Conservation (phyloP, 164 flowering plant genomes). For the Kalanchoe fedtschenkoi region DNA sequence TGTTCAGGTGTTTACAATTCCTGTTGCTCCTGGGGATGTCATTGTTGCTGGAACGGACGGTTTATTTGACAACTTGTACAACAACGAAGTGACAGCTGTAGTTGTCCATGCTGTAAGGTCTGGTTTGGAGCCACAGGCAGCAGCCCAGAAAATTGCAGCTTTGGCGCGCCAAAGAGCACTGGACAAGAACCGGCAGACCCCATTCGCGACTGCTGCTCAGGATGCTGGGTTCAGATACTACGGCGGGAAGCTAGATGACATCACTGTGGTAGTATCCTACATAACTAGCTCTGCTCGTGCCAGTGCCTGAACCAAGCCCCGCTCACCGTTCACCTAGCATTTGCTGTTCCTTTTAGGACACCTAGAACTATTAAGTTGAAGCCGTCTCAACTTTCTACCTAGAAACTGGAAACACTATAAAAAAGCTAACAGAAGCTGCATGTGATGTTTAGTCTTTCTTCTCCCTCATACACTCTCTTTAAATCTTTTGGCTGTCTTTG, state of each 20-base stretch:
- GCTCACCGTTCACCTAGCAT: neutral
- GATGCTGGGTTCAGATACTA: conserved; percentile 45
- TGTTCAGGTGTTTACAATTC: conserved; percentile 40
- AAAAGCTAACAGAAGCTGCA: no score
- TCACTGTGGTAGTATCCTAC: conserved; percentile 57
- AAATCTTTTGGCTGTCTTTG: no score
- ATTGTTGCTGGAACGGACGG: conserved; percentile 66
- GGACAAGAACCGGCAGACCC: conserved; percentile 36
- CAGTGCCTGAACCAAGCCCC: neutral
- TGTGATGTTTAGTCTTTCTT: no score
- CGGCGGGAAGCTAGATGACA: conserved; percentile 65
- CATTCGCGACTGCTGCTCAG: conserved; percentile 54
- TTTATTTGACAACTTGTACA: conserved; percentile 51
- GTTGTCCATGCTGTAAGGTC: conserved; percentile 36
- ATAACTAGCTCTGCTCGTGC: conserved; percentile 20
- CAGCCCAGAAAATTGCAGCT: conserved; percentile 51
- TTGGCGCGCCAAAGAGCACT: conserved; percentile 43
- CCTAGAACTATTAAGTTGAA: neutral
- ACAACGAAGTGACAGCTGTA: conserved; percentile 35
- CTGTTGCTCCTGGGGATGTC: conserved; percentile 50
- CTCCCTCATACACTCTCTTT: no score
- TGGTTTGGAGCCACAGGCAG: conserved; percentile 34
- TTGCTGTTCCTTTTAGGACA: neutral
- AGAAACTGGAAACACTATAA: no score
- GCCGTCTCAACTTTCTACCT: neutral